These are phyloP conservation scores for Nothopassalora personata DNA, from an alignment of 2,329 filamentous ascomycete genomes.

Conservation along the genomic window DNA sequence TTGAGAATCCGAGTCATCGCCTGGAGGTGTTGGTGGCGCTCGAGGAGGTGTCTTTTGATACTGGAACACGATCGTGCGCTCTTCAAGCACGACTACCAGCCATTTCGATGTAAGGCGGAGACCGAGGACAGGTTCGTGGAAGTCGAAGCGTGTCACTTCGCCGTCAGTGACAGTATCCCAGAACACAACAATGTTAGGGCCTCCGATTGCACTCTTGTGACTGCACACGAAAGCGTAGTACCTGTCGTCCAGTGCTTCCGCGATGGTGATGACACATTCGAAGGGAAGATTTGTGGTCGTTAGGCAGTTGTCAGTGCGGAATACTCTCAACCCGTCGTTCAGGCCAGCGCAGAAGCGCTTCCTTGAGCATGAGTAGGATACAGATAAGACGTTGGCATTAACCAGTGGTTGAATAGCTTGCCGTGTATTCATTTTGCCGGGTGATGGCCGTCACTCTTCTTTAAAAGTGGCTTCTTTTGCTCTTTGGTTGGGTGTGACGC, in stretches of 20 bases:
- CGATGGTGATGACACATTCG: slow-evolving; percentile 26
- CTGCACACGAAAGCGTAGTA: slow-evolving; percentile 87
- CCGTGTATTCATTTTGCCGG: slow-evolving; percentile 72
- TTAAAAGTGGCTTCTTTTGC: too few relatives aligned
- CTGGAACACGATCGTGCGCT: slow-evolving; percentile 29
- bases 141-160: slow-evolving; percentile 69
- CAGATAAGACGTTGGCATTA: slow-evolving; percentile 71
- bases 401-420: slow-evolving; percentile 74
- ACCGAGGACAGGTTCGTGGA: slow-evolving; percentile 73
- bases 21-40: slow-evolving; percentile 47
- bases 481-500: too few relatives aligned
- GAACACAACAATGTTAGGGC: slow-evolving; percentile 45
- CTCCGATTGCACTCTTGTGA: slow-evolving; percentile 49
- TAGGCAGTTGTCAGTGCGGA: slow-evolving; percentile 33
- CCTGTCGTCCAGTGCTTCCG: slow-evolving; percentile 32
- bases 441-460: not conserved
- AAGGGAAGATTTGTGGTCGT: slow-evolving; percentile 22
- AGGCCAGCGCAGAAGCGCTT: slow-evolving; percentile 84
- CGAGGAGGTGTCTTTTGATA: slow-evolving; percentile 23
- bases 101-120: slow-evolving; percentile 70
- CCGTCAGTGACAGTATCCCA: slow-evolving; percentile 84
- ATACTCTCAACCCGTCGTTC: slow-evolving; percentile 69
- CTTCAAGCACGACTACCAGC: slow-evolving; percentile 66
- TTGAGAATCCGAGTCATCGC: slow-evolving; percentile 8
- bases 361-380: slow-evolving; percentile 77